Evolutionary conservation across 192 early-diverging fungal genomes (phyloP), one percentile per base, ranked within the genome.

Genomic region (Coemansia sp.): DNA sequence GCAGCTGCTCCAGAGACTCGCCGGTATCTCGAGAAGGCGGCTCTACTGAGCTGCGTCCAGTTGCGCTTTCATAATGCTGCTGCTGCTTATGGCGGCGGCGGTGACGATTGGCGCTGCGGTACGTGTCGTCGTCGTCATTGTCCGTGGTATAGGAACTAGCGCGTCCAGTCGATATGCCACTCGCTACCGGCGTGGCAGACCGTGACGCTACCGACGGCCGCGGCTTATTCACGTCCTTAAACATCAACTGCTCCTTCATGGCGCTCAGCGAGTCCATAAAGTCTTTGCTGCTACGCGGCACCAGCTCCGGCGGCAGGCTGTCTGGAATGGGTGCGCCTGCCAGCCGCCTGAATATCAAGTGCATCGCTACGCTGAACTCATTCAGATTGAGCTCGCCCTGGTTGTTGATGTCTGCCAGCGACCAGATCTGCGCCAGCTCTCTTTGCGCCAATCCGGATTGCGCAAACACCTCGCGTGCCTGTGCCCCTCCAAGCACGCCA

Each of bases 281-380:
- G 30, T 94, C 91, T 42, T 89, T 86, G 28, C 84, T 86, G 13
- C 89, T 89, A 12, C 91, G 88, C 12, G 96, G 96, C 21, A 94
- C 73, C 30, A 98, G 78, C 39, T 95, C 91, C 8, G 84, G 70
- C 5, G 96, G 94, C 33, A 98, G 62, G 5, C 65, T 78, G 8
- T 74, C 72, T 12, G 96, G 96, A 13, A 98, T 69, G 53, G 88
- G 88, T 18, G 83, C 75, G 6, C 92, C 92, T 46, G 88, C 88
- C 14, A 94, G 75, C 55, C 91, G 93, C 23, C 88, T 73, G 81
- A 96, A 91, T 36, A 96, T 88, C 14, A 98, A 71, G 70, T 96
- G 92, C 96, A 98, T 98, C 18, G 94, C 94, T 9, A 96, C 91
- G 35, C 92, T 87, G 64, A 98, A 98, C 70, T 96, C 96, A 75